phyloP scores from a whole-genome alignment of 1,284 basidiomycete species.

The Sporisorium exsertum region DNA sequence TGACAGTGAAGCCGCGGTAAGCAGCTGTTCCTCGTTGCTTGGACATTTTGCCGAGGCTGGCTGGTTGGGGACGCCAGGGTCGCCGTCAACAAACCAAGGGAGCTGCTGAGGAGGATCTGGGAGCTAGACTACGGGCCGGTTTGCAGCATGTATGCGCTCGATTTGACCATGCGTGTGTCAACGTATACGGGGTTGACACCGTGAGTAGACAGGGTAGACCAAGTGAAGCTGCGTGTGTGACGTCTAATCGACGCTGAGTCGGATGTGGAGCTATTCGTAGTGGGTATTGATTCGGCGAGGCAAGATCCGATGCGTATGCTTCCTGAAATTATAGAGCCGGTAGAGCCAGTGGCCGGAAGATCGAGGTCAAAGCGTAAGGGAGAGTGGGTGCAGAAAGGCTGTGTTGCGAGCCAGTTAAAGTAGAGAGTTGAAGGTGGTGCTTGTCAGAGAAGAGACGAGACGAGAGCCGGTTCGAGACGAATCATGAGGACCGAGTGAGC shows the following conservation, averaged over 20 bases:
- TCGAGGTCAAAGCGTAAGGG: slow-evolving; percentile 4
- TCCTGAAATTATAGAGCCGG: slow-evolving; percentile 4
- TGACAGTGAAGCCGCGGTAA: slow-evolving; percentile 64
- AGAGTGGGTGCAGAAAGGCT: slow-evolving; percentile 20
- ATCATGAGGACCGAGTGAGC: not conserved
- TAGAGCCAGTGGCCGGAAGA: slow-evolving; percentile 1
- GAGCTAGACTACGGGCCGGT: not conserved
- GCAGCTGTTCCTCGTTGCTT: slow-evolving; percentile 42
- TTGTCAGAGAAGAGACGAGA: not conserved
- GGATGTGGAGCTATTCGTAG: not conserved
- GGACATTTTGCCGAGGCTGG: slow-evolving; percentile 26
- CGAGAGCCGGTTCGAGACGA: not conserved
- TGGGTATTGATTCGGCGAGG: not conserved
- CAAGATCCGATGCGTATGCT: not conserved
- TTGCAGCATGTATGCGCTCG: slow-evolving; percentile 20
- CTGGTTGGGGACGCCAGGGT: not conserved
- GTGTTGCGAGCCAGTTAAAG: slow-evolving; percentile 1
- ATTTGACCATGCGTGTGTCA: not conserved
- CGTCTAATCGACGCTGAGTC: not conserved
- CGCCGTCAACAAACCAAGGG: not conserved
- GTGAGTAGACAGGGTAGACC: not conserved
- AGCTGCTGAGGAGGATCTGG: not conserved
- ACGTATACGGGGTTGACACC: not conserved
- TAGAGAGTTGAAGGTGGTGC: not conserved
- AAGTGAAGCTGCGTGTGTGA: not conserved